These are phyloP conservation scores for Eremochloa ophiuroides DNA, from an alignment of 176 grass and related monocot species.

Conservation along the genomic window DNA sequence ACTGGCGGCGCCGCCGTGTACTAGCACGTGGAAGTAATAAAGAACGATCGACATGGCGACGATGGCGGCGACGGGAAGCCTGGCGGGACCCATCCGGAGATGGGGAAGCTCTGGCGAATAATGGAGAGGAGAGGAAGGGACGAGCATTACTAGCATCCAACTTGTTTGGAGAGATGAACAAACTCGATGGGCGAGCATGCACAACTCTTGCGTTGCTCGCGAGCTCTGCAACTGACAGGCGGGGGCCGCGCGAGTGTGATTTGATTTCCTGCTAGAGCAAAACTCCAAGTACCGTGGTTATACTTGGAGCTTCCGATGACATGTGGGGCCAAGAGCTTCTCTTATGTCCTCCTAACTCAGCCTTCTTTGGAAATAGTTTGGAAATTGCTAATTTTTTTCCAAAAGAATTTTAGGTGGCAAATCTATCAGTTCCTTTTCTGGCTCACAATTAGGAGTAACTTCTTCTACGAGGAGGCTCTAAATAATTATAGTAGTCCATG, in stretches of 20 bases:
- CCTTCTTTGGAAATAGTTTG: not conserved
- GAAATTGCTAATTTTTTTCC: not conserved
- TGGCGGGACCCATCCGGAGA: not conserved
- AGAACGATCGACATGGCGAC: conserved; percentile 9
- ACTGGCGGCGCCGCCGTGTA: not conserved
- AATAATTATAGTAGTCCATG: too few relatives aligned
- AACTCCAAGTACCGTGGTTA: not conserved
- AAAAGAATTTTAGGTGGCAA: not conserved
- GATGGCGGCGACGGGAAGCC: conserved; percentile 23
- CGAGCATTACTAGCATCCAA: not conserved
- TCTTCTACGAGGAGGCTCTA: too few relatives aligned
- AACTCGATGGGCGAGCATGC: not conserved
- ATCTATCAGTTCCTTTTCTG: not conserved
- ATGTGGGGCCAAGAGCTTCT: not conserved
- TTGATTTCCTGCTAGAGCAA: not conserved
- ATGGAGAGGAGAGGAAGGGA: conserved; percentile 15
- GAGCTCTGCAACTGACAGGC: not conserved
- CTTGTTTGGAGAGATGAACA: not conserved
- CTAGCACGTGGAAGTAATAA: not conserved
- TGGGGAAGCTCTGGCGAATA: not conserved
- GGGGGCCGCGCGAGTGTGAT: not conserved
- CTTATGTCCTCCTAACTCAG: not conserved
- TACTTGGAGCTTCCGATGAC: not conserved
- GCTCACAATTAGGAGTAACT: not conserved
- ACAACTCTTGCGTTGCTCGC: not conserved